phyloP scores from a whole-genome alignment of 139 green algal genomes.

The Chlorella vulgaris region DNA sequence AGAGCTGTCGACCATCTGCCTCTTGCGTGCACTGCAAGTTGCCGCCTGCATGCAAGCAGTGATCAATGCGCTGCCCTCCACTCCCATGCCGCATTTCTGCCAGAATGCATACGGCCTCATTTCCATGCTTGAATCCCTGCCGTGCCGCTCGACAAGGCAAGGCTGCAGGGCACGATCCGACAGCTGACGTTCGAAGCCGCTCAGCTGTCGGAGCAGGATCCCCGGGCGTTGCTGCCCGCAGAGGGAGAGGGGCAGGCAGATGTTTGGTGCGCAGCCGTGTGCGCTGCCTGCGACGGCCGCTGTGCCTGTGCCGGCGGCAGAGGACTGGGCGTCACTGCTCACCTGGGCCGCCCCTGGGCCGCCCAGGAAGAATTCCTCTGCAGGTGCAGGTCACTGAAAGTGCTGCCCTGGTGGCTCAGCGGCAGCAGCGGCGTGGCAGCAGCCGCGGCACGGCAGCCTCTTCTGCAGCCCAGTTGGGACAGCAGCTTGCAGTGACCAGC shows the following conservation, averaged over 20 bases:
- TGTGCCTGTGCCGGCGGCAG: background rate
- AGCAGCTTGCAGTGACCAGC: too few relatives aligned
- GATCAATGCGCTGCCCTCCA: too few relatives aligned
- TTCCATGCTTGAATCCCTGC: background rate
- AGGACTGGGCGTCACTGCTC: background rate
- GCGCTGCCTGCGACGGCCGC: background rate
- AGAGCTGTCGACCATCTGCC: background rate
- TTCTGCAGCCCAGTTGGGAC: too few relatives aligned
- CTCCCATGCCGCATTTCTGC: too few relatives aligned
- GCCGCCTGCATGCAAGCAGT: too few relatives aligned
- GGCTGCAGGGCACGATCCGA: constrained; percentile 11
- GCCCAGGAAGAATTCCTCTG: background rate
- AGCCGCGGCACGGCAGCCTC: too few relatives aligned
- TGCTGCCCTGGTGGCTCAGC: background rate
- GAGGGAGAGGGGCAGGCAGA: background rate
- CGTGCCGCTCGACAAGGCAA: constrained; percentile 10
- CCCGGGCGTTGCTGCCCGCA: background rate
- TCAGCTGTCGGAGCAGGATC: background rate
- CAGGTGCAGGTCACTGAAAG: background rate
- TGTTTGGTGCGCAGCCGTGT: background rate
- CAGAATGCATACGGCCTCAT: too few relatives aligned
- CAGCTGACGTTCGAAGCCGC: background rate
- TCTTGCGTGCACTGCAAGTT: too few relatives aligned
- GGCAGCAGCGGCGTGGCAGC: too few relatives aligned
- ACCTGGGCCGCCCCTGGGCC: background rate